Evolutionary conservation across 176 grass and related monocot genomes (phyloP).

Genomic region (Oryza longistaminata): DNA sequence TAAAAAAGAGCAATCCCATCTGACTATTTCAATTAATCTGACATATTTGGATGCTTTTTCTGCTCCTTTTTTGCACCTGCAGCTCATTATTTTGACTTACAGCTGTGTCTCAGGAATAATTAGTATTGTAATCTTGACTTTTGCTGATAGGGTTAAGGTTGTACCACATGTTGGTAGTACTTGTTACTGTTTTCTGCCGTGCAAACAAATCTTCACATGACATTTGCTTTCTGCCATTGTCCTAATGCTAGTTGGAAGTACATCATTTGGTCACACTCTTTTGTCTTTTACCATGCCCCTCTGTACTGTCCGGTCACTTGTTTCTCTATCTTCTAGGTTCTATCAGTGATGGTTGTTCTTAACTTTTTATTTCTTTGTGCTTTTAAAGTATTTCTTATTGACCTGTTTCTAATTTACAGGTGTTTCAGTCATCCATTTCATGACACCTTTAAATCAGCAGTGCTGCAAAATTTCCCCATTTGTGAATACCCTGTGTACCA

Average conservation of each 20-base stretch:
- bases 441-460: slow-evolving; percentile 66
- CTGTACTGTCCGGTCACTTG: slow-evolving; percentile 22
- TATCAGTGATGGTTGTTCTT: not conserved
- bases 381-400: slow-evolving; percentile 10
- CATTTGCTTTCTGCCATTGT: slow-evolving; percentile 41
- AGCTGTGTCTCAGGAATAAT: slow-evolving; percentile 2
- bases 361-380: slow-evolving; percentile 11
- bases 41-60: not conserved
- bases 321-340: not conserved
- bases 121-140: slow-evolving; percentile 38
- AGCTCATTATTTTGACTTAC: slow-evolving; percentile 28
- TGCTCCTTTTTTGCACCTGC: not conserved
- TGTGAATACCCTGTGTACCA: slow-evolving; percentile 67
- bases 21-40: not conserved
- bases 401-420: slow-evolving; percentile 46
- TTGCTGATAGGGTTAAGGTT: slow-evolving; percentile 29
- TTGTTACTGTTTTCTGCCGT: slow-evolving; percentile 47
- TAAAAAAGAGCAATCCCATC: not conserved
- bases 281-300: slow-evolving; percentile 10
- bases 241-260: slow-evolving; percentile 46
- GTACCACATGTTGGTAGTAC: slow-evolving; percentile 26
- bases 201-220: slow-evolving; percentile 36
- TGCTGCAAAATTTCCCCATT: slow-evolving; percentile 77
- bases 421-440: slow-evolving; percentile 90
- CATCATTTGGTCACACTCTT: slow-evolving; percentile 37